Percentiles rank a stretch among this genome's conserved stretches.
Evolutionary conservation across 805 yeast species (phyloP).

Genomic region (Lipomyces lipofer): DNA sequence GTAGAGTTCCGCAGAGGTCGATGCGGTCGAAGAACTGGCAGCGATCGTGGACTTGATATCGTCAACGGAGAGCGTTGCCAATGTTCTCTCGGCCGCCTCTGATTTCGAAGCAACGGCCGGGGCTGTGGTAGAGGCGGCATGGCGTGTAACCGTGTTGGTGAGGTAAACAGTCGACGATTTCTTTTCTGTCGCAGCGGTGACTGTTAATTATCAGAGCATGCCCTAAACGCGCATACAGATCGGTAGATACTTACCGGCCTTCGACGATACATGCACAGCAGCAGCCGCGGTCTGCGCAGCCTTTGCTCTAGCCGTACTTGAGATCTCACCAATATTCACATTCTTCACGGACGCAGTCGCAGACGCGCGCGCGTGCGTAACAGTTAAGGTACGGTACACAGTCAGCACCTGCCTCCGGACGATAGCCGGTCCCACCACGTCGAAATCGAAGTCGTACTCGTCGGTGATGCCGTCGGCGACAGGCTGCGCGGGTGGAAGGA

Average conservation of each 20-base stretch:
- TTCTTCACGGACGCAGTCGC: conserved; percentile 6
- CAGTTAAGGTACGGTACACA: conserved; percentile 21
- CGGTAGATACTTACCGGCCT: no score
- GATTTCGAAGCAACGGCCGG: no score
- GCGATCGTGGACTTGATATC: not conserved
- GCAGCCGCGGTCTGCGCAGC: no score
- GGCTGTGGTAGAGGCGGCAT: not conserved
- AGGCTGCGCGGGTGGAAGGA: no score
- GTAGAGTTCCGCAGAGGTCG: conserved; percentile 13
- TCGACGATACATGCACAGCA: no score
- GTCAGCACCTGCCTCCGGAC: conserved; percentile 27
- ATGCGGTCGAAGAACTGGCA: conserved; percentile 14
- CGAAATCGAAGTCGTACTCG: conserved; percentile 5
- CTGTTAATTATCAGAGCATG: no score
- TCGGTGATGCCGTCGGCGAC: no score
- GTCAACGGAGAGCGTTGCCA: conserved; percentile 2
- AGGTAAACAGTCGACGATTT: not conserved
- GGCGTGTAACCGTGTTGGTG: not conserved
- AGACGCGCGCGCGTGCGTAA: conserved; percentile 12
- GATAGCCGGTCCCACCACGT: conserved; percentile 2
- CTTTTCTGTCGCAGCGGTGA: no score
- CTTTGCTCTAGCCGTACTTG: not conserved
- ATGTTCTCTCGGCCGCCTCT: not conserved
- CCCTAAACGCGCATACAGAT: no score
- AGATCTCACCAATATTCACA: not conserved